Evolutionary conservation across 306 rosid species (phyloP), one percentile per base, ranked within the genome.

Genomic region (Cicer judaicum): DNA sequence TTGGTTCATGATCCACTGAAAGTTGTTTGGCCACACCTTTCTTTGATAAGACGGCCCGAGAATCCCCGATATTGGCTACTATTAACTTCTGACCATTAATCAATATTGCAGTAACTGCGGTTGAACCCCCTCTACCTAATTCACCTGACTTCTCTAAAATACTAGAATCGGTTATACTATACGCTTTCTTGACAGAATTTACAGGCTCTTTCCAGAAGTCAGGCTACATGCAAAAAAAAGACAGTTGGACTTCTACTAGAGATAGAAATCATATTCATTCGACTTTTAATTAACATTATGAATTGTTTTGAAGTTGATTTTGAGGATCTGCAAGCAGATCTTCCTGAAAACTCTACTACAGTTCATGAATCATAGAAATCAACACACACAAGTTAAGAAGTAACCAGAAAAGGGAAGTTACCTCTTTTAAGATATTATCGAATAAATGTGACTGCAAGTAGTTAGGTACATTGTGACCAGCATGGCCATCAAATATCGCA

Each of bases 401-500:
- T 70, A 65, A 52, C 74, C 18, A 53, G 50, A 40, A 60, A 65
- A 48, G 54, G 65, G 71, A 42, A 48, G 68, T 81, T 73, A 92
- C 99, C 99, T 94, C 99, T 40, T 86, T 85, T 61, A 94, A 74
- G 65, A 92, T 94, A 64, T 90, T 94, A 8, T 92, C 86, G 64
- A 94, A 94, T 72, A 94, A 87, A 87, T 94, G 88, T 13, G 87
- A 64, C 68, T 73, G 84, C 76, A 94, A 82, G 85, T 88, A 94
- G 66, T 76, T 87, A 57, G 99, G 97, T 56, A 94, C 87, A 61
- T 84, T 80, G 65, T 90, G 90, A 81, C 99, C 92, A 55, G 90
- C 87, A 73, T 94, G 99, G 63, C 99, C 99, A 68, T 94, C 97
- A 62, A 94, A 92, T 78, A 94, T 92, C 55, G 99, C 97, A 84